Evolutionary conservation across 805 yeast genomes (phyloP).

Genomic region (Kluyveromyces nonfermentans): DNA sequence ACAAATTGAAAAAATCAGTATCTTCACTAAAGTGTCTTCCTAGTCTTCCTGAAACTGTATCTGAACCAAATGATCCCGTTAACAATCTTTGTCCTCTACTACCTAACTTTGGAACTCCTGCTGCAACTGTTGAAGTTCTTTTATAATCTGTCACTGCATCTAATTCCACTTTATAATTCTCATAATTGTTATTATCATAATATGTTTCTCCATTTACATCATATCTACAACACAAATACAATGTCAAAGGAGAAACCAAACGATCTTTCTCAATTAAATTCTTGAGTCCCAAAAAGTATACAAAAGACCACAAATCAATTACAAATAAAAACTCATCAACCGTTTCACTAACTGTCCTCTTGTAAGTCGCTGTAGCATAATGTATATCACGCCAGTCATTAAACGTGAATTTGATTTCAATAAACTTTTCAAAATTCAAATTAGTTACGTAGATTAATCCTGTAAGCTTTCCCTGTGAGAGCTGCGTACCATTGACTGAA

Average conservation of each 20-base stretch:
- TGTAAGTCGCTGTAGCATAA: slow-evolving; percentile 20
- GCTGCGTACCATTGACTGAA: slow-evolving; percentile 6
- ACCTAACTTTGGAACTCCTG: neutral
- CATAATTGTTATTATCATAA: slow-evolving; percentile 29
- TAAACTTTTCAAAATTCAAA: slow-evolving; percentile 26
- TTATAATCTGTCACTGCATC: slow-evolving; percentile 10
- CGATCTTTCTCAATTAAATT: slow-evolving; percentile 14
- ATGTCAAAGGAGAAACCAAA: slow-evolving; percentile 11
- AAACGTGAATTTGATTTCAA: slow-evolving; percentile 27
- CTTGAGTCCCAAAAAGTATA: slow-evolving; percentile 19
- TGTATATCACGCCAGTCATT: slow-evolving; percentile 28
- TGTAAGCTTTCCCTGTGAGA: slow-evolving; percentile 14
- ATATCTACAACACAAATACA: slow-evolving; percentile 27
- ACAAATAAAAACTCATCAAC: slow-evolving; percentile 26
- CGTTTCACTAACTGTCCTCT: slow-evolving; percentile 18
- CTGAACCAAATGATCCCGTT: slow-evolving; percentile 1
- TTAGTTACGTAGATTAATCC: slow-evolving; percentile 26
- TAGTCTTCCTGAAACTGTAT: neutral
- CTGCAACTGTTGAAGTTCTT: neutral
- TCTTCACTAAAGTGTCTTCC: slow-evolving; percentile 26
- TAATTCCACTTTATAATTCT: slow-evolving; percentile 23
- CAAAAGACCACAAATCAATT: slow-evolving; percentile 23
- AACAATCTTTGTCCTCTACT: neutral
- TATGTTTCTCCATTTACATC: slow-evolving; percentile 27
- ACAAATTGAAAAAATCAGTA: slow-evolving; percentile 27